Base-by-base conservation (phyloP, 768 basidiomycete species). In the Hirschioporus abietinus region DNA sequence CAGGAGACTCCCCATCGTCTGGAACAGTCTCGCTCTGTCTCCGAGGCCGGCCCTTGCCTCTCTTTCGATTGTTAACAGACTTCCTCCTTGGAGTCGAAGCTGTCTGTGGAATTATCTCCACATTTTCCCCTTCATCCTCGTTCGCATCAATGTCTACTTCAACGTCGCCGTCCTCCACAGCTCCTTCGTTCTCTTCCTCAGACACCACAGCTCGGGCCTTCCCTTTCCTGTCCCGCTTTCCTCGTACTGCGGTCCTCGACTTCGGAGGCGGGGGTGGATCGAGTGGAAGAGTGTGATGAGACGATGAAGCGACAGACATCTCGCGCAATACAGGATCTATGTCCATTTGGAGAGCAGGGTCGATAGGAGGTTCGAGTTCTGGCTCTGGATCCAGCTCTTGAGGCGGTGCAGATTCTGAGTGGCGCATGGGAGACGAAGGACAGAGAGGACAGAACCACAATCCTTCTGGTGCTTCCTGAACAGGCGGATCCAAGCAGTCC, bases 391-490 rank as follows among this genome's bases (percentile, higher is more conserved):
- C 74, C 24, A 34, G 18, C 60, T 67, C 70, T 60, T 68, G 75
- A 65, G 73, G 71, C 7, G 69, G 71, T 52, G 42, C 20, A 15
- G 12, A 20, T 52, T 52, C 42, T 52, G 58, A 76, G 68, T 57
- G 77, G 77, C 20, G 12, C 36, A 66, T 60, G 58, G 15, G 20
- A 15, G 20, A 58, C 63, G 67, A 42, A 23, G 81, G 83, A 73
- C 92, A 93, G 30, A 75, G 67, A 26, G 90, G 90, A 75, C 92
- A 93, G 71, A 85, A 82, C 91, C 90, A 95, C 74, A 82, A 82
- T 71, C 93, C 93, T 42, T 87, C 83, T 1, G 95, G 95, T 35
- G 87, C 80, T 66, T 85, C 80, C 65, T 82, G 77, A 18, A 97
- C 78, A 0, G 91, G 88, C 35, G 95, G 93, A 42, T 78, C 71